Evolutionary conservation across 1,139 yeast species (phyloP).

Genomic region (Blastobotrys proliferans): DNA sequence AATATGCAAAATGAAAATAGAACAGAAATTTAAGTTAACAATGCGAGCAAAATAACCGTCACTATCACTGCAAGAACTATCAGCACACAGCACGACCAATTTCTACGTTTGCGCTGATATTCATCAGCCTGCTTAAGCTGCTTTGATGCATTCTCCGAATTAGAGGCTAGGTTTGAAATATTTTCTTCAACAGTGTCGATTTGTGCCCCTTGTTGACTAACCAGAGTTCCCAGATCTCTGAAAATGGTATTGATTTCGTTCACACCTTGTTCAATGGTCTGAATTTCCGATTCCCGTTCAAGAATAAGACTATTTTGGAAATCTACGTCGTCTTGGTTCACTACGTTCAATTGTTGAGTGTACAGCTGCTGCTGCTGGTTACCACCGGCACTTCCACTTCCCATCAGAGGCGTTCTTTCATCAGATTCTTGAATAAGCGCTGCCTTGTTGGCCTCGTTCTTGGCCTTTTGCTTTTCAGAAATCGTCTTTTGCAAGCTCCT

Average conservation of each 20-base stretch:
- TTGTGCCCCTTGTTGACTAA: slow-evolving; percentile 79
- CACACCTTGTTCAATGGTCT: slow-evolving; percentile 70
- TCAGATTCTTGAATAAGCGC: slow-evolving; percentile 29
- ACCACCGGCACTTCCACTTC: slow-evolving; percentile 17
- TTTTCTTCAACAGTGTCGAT: slow-evolving; percentile 81
- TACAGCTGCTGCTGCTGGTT: slow-evolving; percentile 37
- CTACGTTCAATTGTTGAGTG: slow-evolving; percentile 37
- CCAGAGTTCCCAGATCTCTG: slow-evolving; percentile 71
- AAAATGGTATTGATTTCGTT: slow-evolving; percentile 81
- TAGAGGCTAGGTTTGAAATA: slow-evolving; percentile 57
- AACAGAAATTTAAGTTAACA: slow-evolving; percentile 17
- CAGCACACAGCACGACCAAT: slow-evolving; percentile 68
- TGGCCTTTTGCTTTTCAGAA: slow-evolving; percentile 23
- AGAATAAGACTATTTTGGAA: slow-evolving; percentile 65
- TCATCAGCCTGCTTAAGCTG: slow-evolving; percentile 72
- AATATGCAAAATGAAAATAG: not conserved
- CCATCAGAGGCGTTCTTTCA: slow-evolving; percentile 29
- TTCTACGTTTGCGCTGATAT: slow-evolving; percentile 63
- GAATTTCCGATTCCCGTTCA: slow-evolving; percentile 70
- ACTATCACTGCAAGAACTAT: slow-evolving; percentile 45
- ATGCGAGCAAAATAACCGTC: slow-evolving; percentile 42
- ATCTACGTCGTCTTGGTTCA: slow-evolving; percentile 64
- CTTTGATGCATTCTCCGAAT: slow-evolving; percentile 64
- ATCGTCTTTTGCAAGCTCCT: slow-evolving; percentile 36
- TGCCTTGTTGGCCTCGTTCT: slow-evolving; percentile 11